These are phyloP conservation scores for Ustilago shanxiensis DNA, from an alignment of 1,284 basidiomycete genomes.

Conservation along the genomic window DNA sequence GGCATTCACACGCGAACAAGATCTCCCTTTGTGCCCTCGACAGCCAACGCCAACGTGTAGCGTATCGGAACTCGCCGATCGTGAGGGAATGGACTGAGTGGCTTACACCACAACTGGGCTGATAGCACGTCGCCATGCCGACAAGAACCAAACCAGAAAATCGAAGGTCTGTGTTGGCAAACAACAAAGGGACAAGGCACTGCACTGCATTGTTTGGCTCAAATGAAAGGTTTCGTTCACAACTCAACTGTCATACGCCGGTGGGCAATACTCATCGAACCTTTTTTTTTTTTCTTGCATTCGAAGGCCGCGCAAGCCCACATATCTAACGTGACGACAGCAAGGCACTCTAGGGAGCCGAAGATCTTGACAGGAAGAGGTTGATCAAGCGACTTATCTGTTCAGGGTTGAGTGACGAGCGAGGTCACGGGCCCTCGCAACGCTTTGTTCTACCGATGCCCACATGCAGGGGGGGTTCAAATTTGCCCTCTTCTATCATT, in stretches of 20 bases:
- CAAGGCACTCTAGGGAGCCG: no score
- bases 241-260: neutral
- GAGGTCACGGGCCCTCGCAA: constrained; percentile 1
- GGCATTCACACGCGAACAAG: constrained; percentile 6
- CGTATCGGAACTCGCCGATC: neutral
- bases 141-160: neutral
- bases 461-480: neutral
- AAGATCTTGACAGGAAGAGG: constrained; percentile 11
- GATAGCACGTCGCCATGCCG: neutral
- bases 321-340: neutral
- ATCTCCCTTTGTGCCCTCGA: neutral
- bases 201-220: neutral
- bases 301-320: neutral
- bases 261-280: neutral
- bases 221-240: neutral
- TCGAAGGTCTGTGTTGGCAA: neutral
- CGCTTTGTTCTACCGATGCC: neutral
- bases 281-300: neutral
- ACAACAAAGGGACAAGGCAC: neutral
- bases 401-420: constrained; percentile 5
- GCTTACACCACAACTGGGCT: neutral
- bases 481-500: neutral
- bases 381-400: neutral
- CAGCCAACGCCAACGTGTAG: neutral
- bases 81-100: neutral